A percentile compares a stretch with the other conserved stretches of the same genome.
Evolutionary conservation across 257 asterid species (phyloP).

Genomic region (Scutellaria baicalensis): DNA sequence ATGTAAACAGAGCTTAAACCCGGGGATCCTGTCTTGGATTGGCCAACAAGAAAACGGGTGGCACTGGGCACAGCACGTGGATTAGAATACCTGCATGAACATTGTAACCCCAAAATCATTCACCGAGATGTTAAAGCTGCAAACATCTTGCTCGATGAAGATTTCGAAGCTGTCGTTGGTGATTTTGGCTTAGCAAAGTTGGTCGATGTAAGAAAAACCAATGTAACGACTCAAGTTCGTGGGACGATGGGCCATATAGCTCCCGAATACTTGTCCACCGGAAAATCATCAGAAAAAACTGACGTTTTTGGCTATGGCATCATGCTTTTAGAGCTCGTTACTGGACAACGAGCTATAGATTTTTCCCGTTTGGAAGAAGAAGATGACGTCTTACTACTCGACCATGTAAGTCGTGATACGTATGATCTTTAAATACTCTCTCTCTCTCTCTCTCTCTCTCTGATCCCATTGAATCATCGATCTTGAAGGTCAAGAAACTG

Average conservation of each 20-base stretch:
- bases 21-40: constrained; percentile 67
- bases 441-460: background rate
- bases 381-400: constrained; percentile 90
- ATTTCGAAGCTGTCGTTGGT: constrained; percentile 93
- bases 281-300: constrained; percentile 89
- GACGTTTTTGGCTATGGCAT: constrained; percentile 98
- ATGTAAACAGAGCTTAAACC: constrained; percentile 69
- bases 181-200: constrained; percentile 96
- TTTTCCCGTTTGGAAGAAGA: constrained; percentile 96
- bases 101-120: constrained; percentile 89
- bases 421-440: background rate
- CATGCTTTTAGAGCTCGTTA: constrained; percentile 85
- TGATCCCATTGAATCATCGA: background rate
- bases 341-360: constrained; percentile 96
- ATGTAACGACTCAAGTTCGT: constrained; percentile 96
- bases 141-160: constrained; percentile 83
- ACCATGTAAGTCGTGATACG: constrained; percentile 54
- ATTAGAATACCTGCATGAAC: constrained; percentile 87
- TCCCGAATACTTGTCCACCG: constrained; percentile 93
- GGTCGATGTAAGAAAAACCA: constrained; percentile 80
- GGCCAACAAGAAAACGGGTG: constrained; percentile 82
- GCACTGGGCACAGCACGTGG: constrained; percentile 98
- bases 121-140: constrained; percentile 99
- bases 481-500: constrained; percentile 66
- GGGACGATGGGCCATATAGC: constrained; percentile 99